Percentiles rank a stretch among this genome's conserved stretches.
Conservation (phyloP, 2,329 filamentous ascomycete genomes). For the Ascosphaera pollenicola region DNA sequence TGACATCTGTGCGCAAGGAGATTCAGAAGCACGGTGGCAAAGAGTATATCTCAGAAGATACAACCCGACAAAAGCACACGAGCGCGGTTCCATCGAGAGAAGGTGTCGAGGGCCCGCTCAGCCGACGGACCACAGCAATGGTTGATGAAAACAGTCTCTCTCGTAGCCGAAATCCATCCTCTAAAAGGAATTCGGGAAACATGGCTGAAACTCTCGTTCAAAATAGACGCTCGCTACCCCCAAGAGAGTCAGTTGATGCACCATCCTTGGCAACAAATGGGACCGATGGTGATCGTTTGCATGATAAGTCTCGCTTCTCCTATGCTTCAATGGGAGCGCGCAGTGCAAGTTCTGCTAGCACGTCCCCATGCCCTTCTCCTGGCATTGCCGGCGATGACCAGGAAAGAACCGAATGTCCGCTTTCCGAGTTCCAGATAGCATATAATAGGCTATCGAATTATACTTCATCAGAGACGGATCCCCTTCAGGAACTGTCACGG, state of each 20-base stretch:
- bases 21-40: slow-evolving; percentile 25
- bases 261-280: slow-evolving; percentile 7
- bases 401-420: slow-evolving; percentile 1
- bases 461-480: neutral
- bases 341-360: slow-evolving; percentile 10
- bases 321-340: slow-evolving; percentile 8
- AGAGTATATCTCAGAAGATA: slow-evolving; percentile 18
- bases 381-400: slow-evolving; percentile 9
- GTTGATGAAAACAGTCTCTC: neutral
- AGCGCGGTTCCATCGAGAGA: slow-evolving; percentile 1
- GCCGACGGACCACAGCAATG: neutral
- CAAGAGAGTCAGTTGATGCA: slow-evolving; percentile 6
- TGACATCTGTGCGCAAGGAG: slow-evolving; percentile 21
- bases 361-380: slow-evolving; percentile 8
- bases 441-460: neutral
- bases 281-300: slow-evolving; percentile 7
- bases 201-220: neutral
- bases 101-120: neutral
- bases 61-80: slow-evolving; percentile 9
- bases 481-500: neutral
- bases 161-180: neutral
- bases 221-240: slow-evolving; percentile 7
- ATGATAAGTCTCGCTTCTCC: slow-evolving; percentile 7
- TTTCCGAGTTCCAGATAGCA: neutral
- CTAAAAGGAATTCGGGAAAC: neutral